phyloP scores from a whole-genome alignment of 768 basidiomycete genomes.

The Pulveroboletus sp. region DNA sequence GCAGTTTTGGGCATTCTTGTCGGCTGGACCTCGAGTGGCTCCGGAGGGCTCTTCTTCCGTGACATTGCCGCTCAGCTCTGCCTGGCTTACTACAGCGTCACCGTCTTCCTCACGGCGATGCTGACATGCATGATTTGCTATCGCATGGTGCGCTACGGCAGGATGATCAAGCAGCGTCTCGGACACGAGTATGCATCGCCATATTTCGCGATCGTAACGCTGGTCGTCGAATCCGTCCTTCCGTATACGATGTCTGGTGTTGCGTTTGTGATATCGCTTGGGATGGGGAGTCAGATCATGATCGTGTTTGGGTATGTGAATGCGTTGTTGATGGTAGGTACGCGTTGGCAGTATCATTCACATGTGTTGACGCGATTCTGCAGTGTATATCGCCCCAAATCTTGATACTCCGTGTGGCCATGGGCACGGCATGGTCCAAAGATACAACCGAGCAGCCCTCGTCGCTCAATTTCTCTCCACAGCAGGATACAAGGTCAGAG shows the following conservation, averaged over 20 bases:
- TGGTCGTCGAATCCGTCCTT: slow-evolving; percentile 16
- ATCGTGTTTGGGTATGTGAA: not conserved
- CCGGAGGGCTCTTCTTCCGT: not conserved
- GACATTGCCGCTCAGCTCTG: not conserved
- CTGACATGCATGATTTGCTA: slow-evolving; percentile 12
- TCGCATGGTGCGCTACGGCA: slow-evolving; percentile 2
- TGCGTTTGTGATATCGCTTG: slow-evolving; percentile 4
- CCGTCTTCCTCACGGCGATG: slow-evolving; percentile 1
- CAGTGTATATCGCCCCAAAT: slow-evolving; percentile 16
- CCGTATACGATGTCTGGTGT: slow-evolving; percentile 10
- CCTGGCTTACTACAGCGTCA: slow-evolving; percentile 2
- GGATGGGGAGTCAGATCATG: not conserved
- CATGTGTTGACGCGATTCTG: not conserved
- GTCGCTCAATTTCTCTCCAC: slow-evolving; percentile 5
- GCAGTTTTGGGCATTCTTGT: slow-evolving; percentile 5
- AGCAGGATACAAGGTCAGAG: not conserved
- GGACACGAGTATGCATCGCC: slow-evolving; percentile 1
- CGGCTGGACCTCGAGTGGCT: not conserved
- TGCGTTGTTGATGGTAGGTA: slow-evolving; percentile 10
- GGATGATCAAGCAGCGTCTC: not conserved
- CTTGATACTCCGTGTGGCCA: slow-evolving; percentile 11
- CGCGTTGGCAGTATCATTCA: not conserved
- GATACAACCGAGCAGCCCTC: not conserved
- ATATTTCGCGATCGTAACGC: slow-evolving; percentile 4
- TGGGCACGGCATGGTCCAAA: not conserved